phyloP scores from a whole-genome alignment of 306 rosid species.

The Herpetospermum pedunculosum region DNA sequence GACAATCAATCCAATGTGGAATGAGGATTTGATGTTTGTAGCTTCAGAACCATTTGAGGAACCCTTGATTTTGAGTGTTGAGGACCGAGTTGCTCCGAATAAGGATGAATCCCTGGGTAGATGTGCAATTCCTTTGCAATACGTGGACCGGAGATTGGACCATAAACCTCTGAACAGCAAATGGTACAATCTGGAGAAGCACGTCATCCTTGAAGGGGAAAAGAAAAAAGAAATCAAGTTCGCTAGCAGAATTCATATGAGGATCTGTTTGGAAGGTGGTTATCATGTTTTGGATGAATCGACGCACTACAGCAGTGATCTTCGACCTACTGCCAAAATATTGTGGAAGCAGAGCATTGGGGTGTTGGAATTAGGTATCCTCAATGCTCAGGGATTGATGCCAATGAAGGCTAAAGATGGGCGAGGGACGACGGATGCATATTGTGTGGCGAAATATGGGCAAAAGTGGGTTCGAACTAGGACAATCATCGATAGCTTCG shows the following conservation, averaged over 20 bases:
- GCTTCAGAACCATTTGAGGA: slow-evolving; percentile 91
- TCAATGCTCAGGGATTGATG: slow-evolving; percentile 86
- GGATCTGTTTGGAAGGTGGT: slow-evolving; percentile 92
- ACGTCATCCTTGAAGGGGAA: slow-evolving; percentile 67
- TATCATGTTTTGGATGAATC: slow-evolving; percentile 94
- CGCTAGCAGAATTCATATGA: slow-evolving; percentile 81
- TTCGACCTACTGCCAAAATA: slow-evolving; percentile 81
- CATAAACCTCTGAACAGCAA: slow-evolving; percentile 69
- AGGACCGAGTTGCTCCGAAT: slow-evolving; percentile 78
- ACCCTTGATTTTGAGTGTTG: slow-evolving; percentile 72
- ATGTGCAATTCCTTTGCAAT: slow-evolving; percentile 52
- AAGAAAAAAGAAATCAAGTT: slow-evolving; percentile 87
- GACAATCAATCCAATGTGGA: slow-evolving; percentile 91
- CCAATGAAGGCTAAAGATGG: slow-evolving; percentile 87
- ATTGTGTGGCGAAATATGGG: slow-evolving; percentile 91
- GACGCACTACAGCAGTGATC: slow-evolving; percentile 95
- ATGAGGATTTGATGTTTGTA: slow-evolving; percentile 93
- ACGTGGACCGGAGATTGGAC: slow-evolving; percentile 58
- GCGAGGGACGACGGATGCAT: slow-evolving; percentile 83
- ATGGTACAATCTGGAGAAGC: slow-evolving; percentile 72
- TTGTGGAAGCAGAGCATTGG: slow-evolving; percentile 88
- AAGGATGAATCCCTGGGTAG: slow-evolving; percentile 73
- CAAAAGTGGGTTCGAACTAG: slow-evolving; percentile 97
- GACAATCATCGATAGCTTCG: slow-evolving; percentile 85
- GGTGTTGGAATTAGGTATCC: slow-evolving; percentile 76